A percentile compares a stretch with the other conserved stretches of the same genome.
Conservation (phyloP, 1,284 basidiomycete species). For the Agaricales sp. region DNA sequence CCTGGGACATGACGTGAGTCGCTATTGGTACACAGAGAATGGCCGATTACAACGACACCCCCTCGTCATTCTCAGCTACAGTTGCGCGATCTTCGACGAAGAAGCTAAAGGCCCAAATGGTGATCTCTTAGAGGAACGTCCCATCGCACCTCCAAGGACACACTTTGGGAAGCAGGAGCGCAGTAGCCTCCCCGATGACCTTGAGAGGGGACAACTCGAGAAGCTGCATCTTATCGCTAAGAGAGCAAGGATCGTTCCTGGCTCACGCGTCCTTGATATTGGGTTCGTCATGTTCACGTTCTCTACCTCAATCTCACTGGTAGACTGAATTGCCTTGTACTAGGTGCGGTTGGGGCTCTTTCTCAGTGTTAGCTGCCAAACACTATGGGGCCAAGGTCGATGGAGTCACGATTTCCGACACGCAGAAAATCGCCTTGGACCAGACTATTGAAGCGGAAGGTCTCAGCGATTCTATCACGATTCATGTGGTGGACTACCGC, state of each 20-base stretch:
- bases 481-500: constrained; percentile 38
- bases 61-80: constrained; percentile 19
- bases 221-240: constrained; percentile 23
- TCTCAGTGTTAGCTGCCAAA: constrained; percentile 36
- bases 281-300: constrained; percentile 24
- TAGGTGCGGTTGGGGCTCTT: constrained; percentile 36
- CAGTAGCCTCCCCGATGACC: constrained; percentile 23
- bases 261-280: constrained; percentile 37
- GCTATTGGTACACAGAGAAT: too few species aligned
- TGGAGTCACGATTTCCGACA: constrained; percentile 34
- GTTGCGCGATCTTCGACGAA: constrained; percentile 31
- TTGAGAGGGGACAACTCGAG: constrained; percentile 34
- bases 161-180: constrained; percentile 4
- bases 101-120: constrained; percentile 24
- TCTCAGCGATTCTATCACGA: constrained; percentile 26
- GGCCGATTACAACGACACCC: too few species aligned
- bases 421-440: constrained; percentile 36
- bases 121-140: constrained; percentile 11
- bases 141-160: constrained; percentile 13
- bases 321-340: neutral
- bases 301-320: too few species aligned
- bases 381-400: constrained; percentile 32
- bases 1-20: constrained; percentile 35
- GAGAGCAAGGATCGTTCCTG: constrained; percentile 15
- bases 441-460: constrained; percentile 31